phyloP scores from a whole-genome alignment of 106 monocot genomes.

The Dactylorhiza incarnata region DNA sequence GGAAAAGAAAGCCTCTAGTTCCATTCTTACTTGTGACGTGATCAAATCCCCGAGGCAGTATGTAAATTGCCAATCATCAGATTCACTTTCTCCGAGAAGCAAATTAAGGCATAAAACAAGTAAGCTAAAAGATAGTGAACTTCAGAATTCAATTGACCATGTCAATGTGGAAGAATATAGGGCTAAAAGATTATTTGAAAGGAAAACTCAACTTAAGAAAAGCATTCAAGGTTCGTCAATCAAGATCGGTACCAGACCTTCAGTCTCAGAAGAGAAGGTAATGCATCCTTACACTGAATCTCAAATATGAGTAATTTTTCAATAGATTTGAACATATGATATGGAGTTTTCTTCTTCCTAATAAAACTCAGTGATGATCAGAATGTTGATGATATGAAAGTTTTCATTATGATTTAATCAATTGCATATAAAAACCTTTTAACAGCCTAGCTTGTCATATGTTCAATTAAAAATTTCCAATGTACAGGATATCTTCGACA shows the following conservation, averaged over 20 bases:
- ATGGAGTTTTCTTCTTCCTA: too few relatives aligned
- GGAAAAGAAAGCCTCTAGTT: slow-evolving; percentile 13
- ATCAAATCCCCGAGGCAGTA: slow-evolving; percentile 11
- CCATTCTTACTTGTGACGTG: slow-evolving; percentile 13
- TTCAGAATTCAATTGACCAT: slow-evolving; percentile 2
- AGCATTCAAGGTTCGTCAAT: slow-evolving; percentile 9
- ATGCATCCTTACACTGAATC: neutral
- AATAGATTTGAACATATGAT: neutral
- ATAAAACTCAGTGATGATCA: too few relatives aligned
- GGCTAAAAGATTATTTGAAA: slow-evolving; percentile 13
- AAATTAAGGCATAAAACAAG: slow-evolving; percentile 16
- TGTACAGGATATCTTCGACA: too few relatives aligned
- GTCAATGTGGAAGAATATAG: slow-evolving; percentile 31
- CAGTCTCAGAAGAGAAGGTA: slow-evolving; percentile 17
- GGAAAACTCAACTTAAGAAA: slow-evolving; percentile 10
- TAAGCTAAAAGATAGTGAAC: slow-evolving; percentile 5
- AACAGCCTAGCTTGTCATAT: too few relatives aligned
- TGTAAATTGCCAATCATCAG: slow-evolving; percentile 10
- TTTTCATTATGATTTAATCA: too few relatives aligned
- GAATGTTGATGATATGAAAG: too few relatives aligned
- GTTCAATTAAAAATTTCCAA: too few relatives aligned
- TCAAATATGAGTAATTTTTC: neutral
- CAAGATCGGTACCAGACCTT: slow-evolving; percentile 1
- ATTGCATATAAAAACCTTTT: too few relatives aligned
- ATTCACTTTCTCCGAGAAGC: slow-evolving; percentile 33